phyloP scores from a whole-genome alignment of 345 rosid species.

The Fremontodendron californicum region DNA sequence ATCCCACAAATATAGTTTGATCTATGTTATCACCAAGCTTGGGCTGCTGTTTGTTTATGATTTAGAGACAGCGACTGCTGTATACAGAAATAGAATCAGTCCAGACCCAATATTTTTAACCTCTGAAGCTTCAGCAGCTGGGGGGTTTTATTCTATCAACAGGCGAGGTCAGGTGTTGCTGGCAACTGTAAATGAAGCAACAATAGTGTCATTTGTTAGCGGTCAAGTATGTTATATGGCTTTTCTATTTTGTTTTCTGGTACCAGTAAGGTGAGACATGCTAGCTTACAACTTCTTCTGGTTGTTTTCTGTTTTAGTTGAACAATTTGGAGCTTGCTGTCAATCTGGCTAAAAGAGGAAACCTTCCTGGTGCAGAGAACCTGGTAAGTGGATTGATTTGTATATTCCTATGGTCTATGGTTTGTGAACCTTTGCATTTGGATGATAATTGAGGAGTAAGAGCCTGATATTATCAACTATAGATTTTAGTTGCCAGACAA shows the following conservation, averaged over 20 bases:
- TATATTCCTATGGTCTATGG: background rate
- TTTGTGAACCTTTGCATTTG: background rate
- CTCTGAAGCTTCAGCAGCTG: constrained; percentile 81
- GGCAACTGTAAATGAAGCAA: constrained; percentile 93
- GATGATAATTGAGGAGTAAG: background rate
- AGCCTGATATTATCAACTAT: background rate
- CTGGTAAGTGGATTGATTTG: constrained; percentile 45
- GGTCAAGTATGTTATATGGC: constrained; percentile 62
- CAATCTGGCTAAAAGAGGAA: constrained; percentile 98
- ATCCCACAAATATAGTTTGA: constrained; percentile 90
- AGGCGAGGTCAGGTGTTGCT: constrained; percentile 86
- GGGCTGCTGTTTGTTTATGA: constrained; percentile 97
- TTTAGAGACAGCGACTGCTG: constrained; percentile 95
- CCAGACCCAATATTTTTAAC: constrained; percentile 99
- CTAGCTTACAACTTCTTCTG: constrained; percentile 10
- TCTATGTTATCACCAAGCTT: constrained; percentile 91
- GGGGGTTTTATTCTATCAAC: constrained; percentile 93
- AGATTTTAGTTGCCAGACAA: background rate
- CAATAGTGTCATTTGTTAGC: constrained; percentile 91
- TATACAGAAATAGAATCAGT: constrained; percentile 94
- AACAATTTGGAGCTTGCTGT: constrained; percentile 99
- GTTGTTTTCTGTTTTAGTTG: constrained; percentile 44
- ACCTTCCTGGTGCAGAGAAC: constrained; percentile 99
- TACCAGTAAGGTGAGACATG: background rate
- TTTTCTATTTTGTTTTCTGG: background rate